Conservation (phyloP, 495 filamentous ascomycete genomes). For the Hypoxylon perforatum region DNA sequence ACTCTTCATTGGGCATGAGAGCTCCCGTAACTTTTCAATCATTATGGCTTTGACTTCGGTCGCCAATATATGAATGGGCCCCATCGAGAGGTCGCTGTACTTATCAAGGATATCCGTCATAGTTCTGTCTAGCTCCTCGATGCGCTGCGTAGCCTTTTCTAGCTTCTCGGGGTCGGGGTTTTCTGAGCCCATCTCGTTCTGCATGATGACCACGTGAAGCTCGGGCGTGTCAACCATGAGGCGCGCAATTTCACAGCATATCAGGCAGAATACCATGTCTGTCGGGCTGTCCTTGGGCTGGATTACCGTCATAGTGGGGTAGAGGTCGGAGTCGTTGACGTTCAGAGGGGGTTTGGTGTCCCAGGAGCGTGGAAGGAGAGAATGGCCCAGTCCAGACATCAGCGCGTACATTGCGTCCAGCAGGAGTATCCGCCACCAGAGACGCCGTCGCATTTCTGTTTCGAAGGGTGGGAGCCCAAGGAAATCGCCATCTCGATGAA, state of each 20-base stretch:
- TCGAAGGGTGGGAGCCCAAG: constrained; percentile 73
- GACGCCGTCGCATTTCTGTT: constrained; percentile 73
- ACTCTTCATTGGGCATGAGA: constrained; percentile 56
- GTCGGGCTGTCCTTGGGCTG: constrained; percentile 67
- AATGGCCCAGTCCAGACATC: constrained; percentile 72
- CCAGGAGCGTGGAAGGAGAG: constrained; percentile 57
- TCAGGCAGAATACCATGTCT: constrained; percentile 75
- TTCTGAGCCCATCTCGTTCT: constrained; percentile 46
- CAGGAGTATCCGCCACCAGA: constrained; percentile 81
- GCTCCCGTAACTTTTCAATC: constrained; percentile 54
- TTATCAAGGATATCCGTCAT: constrained; percentile 61
- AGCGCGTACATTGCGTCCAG: constrained; percentile 69
- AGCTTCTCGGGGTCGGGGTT: constrained; percentile 49
- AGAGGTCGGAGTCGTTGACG: constrained; percentile 68
- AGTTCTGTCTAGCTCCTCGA: constrained; percentile 56
- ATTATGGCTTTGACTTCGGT: constrained; percentile 58
- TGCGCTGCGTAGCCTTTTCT: constrained; percentile 59
- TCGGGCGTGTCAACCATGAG: constrained; percentile 59
- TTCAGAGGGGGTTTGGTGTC: constrained; percentile 65
- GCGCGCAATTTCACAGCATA: constrained; percentile 62
- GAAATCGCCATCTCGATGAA: constrained; percentile 75
- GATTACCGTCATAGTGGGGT: constrained; percentile 64
- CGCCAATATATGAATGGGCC: constrained; percentile 68
- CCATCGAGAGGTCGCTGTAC: constrained; percentile 69
- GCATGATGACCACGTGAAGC: constrained; percentile 57